These are phyloP conservation scores for Apiotrichum sp. DNA, from an alignment of 1,284 basidiomycete species.

Conservation along the genomic window DNA sequence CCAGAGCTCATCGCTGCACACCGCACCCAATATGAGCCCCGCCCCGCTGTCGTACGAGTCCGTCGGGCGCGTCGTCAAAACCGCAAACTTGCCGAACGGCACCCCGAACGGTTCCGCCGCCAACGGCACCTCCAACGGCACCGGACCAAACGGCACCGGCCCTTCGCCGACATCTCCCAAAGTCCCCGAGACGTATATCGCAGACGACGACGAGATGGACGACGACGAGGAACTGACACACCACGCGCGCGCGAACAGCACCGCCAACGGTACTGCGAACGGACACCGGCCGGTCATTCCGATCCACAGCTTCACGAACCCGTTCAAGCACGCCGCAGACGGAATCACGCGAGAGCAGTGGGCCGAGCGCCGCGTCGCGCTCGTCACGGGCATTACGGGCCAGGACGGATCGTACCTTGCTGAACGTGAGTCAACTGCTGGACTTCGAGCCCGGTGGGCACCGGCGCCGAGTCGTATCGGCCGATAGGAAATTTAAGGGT, in stretches of 20 bases:
- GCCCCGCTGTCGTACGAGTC: no score
- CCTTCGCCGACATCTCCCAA: background rate
- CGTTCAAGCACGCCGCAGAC: slow-evolving; percentile 4
- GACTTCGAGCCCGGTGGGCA: no score
- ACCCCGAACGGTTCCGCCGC: no score
- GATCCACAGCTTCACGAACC: background rate
- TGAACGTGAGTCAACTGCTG: slow-evolving; percentile 9
- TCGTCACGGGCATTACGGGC: slow-evolving; percentile 82
- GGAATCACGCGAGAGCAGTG: slow-evolving; percentile 58
- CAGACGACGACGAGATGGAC: slow-evolving; percentile 1
- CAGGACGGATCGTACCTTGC: slow-evolving; percentile 48
- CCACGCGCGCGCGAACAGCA: background rate
- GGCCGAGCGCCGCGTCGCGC: slow-evolving; percentile 75
- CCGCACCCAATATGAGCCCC: no score
- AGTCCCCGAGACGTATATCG: background rate
- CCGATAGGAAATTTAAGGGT: no score
- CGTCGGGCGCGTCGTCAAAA: no score
- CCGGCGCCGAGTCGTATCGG: no score
- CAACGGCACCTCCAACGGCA: no score
- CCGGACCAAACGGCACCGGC: background rate
- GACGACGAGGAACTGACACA: background rate
- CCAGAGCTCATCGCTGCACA: no score
- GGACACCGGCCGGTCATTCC: background rate
- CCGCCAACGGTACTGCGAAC: background rate
- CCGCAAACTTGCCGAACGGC: no score